A percentile compares a stretch with the other conserved stretches of the same genome.
Conservation (phyloP, 164 flowering plant genomes). For the Tinospora cordifolia region DNA sequence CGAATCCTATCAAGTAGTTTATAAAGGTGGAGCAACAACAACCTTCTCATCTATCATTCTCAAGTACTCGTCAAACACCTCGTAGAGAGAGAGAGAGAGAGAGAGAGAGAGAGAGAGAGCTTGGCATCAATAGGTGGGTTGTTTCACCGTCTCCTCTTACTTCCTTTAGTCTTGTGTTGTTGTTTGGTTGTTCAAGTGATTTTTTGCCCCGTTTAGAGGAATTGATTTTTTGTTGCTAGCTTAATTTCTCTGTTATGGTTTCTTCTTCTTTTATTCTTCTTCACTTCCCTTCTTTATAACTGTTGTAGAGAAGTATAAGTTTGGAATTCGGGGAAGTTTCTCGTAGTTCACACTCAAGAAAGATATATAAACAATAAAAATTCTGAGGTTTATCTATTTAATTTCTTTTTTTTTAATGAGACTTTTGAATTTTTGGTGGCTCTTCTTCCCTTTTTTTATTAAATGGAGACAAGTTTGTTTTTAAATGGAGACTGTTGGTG, state of each 20-base stretch:
- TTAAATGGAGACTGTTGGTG: no score
- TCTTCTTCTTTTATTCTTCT: background rate
- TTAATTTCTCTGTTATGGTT: background rate
- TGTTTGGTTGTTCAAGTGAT: background rate
- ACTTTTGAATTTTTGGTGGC: no score
- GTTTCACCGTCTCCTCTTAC: background rate
- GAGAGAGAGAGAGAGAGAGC: background rate
- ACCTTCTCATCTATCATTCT: background rate
- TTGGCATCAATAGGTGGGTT: background rate
- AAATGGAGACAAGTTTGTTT: no score
- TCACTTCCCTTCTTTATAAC: no score
- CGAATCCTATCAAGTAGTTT: background rate
- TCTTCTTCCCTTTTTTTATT: no score
- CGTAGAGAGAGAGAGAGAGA: background rate
- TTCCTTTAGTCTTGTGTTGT: background rate
- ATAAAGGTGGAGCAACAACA: conserved; percentile 3
- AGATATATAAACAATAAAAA: no score
- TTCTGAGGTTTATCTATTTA: no score
- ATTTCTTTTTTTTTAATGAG: no score
- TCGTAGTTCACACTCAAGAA: no score
- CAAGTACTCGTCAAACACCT: background rate
- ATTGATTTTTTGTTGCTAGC: background rate
- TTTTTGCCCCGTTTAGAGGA: background rate
- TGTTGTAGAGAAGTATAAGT: background rate
- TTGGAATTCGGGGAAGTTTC: no score